phyloP scores from a whole-genome alignment of 2,329 filamentous ascomycete species.

The Colletotrichum sp. region DNA sequence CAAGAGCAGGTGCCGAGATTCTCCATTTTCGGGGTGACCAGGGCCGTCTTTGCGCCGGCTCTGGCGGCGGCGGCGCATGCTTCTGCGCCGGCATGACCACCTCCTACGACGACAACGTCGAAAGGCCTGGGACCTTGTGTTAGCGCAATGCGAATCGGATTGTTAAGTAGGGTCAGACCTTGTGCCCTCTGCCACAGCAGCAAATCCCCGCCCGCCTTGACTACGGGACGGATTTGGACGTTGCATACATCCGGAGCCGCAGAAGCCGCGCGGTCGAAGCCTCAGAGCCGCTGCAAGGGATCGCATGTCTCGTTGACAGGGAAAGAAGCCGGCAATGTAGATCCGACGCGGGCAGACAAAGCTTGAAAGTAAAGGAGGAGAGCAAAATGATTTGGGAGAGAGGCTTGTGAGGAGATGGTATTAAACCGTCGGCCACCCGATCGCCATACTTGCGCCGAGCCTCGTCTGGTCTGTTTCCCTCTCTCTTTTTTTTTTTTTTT shows the following conservation, averaged over 20 bases:
- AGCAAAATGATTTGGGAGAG: background rate
- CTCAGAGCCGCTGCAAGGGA: constrained; percentile 2
- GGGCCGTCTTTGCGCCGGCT: constrained; percentile 84
- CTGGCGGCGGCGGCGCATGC: constrained; percentile 90
- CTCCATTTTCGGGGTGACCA: constrained; percentile 86
- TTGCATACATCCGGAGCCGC: background rate
- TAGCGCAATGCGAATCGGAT: background rate
- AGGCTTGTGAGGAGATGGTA: background rate
- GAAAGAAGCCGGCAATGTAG: background rate
- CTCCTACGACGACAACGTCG: constrained; percentile 95
- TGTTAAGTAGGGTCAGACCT: constrained; percentile 28
- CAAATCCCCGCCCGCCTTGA: constrained; percentile 27
- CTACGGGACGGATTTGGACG: background rate
- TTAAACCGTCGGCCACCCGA: background rate
- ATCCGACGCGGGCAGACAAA: background rate
- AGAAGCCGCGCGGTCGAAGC: background rate
- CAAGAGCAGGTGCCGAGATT: constrained; percentile 96
- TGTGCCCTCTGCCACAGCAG: constrained; percentile 33
- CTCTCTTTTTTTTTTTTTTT: too few species aligned
- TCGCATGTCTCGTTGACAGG: background rate
- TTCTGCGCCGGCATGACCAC: constrained; percentile 94
- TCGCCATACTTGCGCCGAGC: background rate
- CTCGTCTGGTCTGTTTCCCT: too few species aligned
- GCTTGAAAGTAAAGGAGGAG: background rate
- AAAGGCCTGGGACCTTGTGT: constrained; percentile 59